A percentile compares a stretch with the other conserved stretches of the same genome.
phyloP scores from a whole-genome alignment of 352 stramenopile species.

The Globisporangium echinulatum region DNA sequence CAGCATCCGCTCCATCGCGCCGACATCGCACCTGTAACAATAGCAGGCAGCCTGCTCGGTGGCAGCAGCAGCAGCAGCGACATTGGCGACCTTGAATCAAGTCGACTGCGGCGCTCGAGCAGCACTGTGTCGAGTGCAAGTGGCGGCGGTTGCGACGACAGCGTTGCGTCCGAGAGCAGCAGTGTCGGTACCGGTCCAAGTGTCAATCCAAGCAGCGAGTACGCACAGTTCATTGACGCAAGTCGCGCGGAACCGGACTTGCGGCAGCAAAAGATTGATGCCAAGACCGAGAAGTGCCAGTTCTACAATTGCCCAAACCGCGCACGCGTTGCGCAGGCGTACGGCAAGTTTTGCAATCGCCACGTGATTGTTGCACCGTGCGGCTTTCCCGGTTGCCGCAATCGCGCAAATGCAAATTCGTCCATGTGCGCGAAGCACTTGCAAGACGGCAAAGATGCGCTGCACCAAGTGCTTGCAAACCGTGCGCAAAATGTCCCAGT shows the following conservation, averaged over 20 bases:
- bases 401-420: constrained; percentile 52
- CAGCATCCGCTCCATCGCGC: no score
- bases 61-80: not conserved
- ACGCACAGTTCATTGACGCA: constrained; percentile 33
- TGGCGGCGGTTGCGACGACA: not conserved
- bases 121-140: constrained; percentile 6
- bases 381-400: constrained; percentile 79
- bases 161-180: constrained; percentile 12
- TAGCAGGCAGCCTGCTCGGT: not conserved
- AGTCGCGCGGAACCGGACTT: constrained; percentile 37
- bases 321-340: constrained; percentile 64
- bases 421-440: constrained; percentile 75
- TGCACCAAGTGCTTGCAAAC: constrained; percentile 54
- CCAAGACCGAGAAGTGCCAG: constrained; percentile 65
- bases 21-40: not conserved
- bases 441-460: constrained; percentile 56
- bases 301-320: constrained; percentile 75
- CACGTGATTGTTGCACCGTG: constrained; percentile 82
- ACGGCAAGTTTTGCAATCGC: constrained; percentile 83
- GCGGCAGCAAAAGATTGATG: constrained; percentile 47
- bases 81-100: not conserved
- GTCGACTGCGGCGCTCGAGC: constrained; percentile 2
- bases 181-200: not conserved
- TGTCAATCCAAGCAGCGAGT: constrained; percentile 15
- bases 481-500: constrained; percentile 73